phyloP scores from a whole-genome alignment of 345 rosid genomes.

The Acer campestre region DNA sequence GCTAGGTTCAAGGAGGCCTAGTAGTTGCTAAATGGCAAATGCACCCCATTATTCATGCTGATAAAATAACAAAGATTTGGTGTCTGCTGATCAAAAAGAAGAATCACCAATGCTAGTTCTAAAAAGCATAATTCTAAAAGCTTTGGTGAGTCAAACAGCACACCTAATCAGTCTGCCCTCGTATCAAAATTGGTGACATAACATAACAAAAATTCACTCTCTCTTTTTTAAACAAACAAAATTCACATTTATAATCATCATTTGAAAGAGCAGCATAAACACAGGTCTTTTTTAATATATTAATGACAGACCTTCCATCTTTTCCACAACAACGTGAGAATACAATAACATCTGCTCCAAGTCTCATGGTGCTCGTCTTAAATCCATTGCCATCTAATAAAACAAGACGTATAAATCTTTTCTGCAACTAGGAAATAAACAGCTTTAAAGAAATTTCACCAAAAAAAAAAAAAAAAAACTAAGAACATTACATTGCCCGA shows the following conservation, averaged over 20 bases:
- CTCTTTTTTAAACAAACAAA: no score
- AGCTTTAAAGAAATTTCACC: background rate
- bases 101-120: background rate
- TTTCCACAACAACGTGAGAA: constrained; percentile 75
- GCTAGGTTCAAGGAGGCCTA: background rate
- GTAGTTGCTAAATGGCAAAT: background rate
- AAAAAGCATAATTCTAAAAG: background rate
- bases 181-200: background rate
- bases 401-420: constrained; percentile 10
- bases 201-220: background rate
- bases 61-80: background rate
- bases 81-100: background rate
- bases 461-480: background rate
- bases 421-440: background rate
- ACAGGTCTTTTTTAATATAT: background rate
- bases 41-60: background rate
- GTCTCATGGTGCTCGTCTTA: constrained; percentile 99
- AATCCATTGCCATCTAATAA: constrained; percentile 91
- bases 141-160: background rate
- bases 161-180: background rate
- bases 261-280: background rate
- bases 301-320: constrained; percentile 60
- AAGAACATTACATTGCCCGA: constrained; percentile 71
- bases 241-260: background rate
- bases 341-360: constrained; percentile 99